Evolutionary conservation across 2,329 filamentous ascomycete species (phyloP), one percentile per base, ranked within the genome.

Genomic region (Arthroderma sp.): DNA sequence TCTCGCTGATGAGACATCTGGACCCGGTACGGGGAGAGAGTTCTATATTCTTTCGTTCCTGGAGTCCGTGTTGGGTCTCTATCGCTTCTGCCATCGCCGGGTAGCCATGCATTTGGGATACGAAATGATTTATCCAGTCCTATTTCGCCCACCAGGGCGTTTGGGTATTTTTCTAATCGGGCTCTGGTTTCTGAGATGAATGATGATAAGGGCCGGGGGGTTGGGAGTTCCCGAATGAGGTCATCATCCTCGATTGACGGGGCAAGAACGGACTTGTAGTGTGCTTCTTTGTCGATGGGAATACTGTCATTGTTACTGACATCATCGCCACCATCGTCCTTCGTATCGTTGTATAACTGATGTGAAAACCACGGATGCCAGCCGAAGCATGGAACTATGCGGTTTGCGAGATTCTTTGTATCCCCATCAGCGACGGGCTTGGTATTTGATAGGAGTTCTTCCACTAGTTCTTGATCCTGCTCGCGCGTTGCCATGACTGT

Each of bases 321-420:
- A 22, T 22, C 15, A 22, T 22, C 15, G 15, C 15, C 15, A 22
- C 15, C 15, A 29, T 49, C 52, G 55, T 62, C 57, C 6, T 55
- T 53, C 8, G 44, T 49, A 43, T 75, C 66, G 51, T 70, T 64
- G 51, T 71, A 69, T 55, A 81, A 71, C 48, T 78, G 74, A 55
- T 82, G 71, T 0, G 77, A 75, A 56, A 81, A 81, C 78, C 78
- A 82, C 0, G 78, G 78, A 59, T 82, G 78, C 78, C 78, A 82
- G 33, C 78, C 78, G 56, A 81, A 82, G 42, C 73, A 75, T 0
- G 78, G 78, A 0, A 81, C 54, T 28, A 81, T 62, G 46, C 67
- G 69, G 37, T 64, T 51, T 41, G 6, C 56, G 48, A 15, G 11
- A 10, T 41, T 41, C 29, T 6, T 29, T 2, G 10, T 28, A 15